Evolutionary conservation across 2,329 filamentous ascomycete genomes (phyloP).

Genomic region (Waltergamsia citrina): DNA sequence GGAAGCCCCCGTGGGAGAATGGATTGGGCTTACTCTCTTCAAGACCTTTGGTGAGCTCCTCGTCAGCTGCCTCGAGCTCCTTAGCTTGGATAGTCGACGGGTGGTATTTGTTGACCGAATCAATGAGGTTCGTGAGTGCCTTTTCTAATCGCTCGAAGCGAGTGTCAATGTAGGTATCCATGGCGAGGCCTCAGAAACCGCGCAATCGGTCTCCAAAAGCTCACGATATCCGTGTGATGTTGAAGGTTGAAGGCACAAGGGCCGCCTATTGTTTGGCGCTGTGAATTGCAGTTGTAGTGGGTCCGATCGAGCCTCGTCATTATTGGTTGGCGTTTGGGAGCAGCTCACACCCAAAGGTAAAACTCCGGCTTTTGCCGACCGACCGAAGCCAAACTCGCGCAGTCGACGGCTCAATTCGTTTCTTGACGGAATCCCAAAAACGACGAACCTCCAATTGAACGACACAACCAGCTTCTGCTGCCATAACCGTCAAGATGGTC

Average conservation of each 20-base stretch:
- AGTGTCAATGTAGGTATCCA: constrained; percentile 53
- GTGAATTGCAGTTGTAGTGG: background rate
- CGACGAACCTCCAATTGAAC: constrained; percentile 23
- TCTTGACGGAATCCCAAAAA: constrained; percentile 3
- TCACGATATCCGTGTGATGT: no score
- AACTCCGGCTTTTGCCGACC: constrained; percentile 6
- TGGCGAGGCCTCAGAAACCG: constrained; percentile 17
- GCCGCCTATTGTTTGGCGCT: no score
- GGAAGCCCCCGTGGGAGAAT: no score
- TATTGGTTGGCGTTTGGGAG: background rate
- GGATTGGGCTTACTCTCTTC: constrained; percentile 41
- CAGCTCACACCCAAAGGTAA: constrained; percentile 2
- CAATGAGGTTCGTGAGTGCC: constrained; percentile 59
- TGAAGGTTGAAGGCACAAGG: no score
- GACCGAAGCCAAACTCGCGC: constrained; percentile 7
- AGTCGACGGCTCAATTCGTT: constrained; percentile 2
- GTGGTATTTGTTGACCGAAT: constrained; percentile 76
- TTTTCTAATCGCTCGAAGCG: constrained; percentile 60
- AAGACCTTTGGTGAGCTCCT: constrained; percentile 55
- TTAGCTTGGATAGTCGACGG: constrained; percentile 58
- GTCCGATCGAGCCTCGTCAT: background rate
- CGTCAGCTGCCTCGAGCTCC: constrained; percentile 63
- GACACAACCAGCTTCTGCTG: constrained; percentile 17
- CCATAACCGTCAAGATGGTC: constrained; percentile 27
- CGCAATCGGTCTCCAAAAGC: no score